phyloP scores from a whole-genome alignment of 257 asterid species.

The Lavandula angustifolia region DNA sequence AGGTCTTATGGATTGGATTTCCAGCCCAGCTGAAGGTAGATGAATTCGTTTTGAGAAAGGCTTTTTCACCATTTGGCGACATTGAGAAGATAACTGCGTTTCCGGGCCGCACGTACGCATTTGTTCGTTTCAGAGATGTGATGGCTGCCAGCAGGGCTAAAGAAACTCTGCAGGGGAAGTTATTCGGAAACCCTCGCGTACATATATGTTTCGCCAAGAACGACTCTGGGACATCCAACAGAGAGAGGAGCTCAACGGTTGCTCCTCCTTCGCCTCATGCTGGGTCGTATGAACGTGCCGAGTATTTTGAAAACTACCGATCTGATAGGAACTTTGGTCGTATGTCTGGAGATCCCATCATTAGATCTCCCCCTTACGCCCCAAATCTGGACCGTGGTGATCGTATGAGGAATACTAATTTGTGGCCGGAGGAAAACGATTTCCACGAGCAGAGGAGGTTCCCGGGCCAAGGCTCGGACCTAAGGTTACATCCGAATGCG shows the following conservation, averaged over 20 bases:
- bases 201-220: slow-evolving; percentile 78
- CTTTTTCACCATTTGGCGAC: slow-evolving; percentile 86
- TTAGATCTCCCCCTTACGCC: slow-evolving; percentile 58
- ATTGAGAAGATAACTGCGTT: slow-evolving; percentile 83
- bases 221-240: slow-evolving; percentile 61
- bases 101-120: slow-evolving; percentile 95
- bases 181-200: slow-evolving; percentile 90
- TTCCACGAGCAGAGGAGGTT: slow-evolving; percentile 53
- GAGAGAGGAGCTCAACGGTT: slow-evolving; percentile 55
- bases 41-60: slow-evolving; percentile 73
- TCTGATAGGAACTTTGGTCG: slow-evolving; percentile 52
- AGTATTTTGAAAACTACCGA: slow-evolving; percentile 50
- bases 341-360: slow-evolving; percentile 44
- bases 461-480: slow-evolving; percentile 44
- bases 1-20: slow-evolving; percentile 92
- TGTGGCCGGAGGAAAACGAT: slow-evolving; percentile 51
- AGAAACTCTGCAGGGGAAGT: slow-evolving; percentile 82
- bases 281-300: slow-evolving; percentile 44
- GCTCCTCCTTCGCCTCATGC: slow-evolving; percentile 60
- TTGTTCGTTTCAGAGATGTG: slow-evolving; percentile 75
- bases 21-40: slow-evolving; percentile 86
- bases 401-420: slow-evolving; percentile 42
- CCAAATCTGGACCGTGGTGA: slow-evolving; percentile 51
- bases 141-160: slow-evolving; percentile 76
- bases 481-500: slow-evolving; percentile 39